These are phyloP conservation scores for Gossypium trilobum DNA, from an alignment of 441 rosid species.

Conservation along the genomic window DNA sequence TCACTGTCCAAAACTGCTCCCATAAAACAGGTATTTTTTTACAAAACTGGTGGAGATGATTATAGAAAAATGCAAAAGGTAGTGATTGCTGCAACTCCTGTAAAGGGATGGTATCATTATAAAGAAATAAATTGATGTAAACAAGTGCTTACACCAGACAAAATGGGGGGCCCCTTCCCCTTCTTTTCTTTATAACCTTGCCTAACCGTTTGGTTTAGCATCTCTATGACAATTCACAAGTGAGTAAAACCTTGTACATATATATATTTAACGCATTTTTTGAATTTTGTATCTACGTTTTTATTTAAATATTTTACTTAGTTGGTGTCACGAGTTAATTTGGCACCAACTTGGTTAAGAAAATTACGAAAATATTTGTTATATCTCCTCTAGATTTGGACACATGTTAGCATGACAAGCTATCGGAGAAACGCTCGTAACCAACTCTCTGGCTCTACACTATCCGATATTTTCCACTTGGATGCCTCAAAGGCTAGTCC, in stretches of 20 bases:
- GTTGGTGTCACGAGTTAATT: no score
- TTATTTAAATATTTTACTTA: neutral
- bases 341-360: no score
- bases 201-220: neutral
- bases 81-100: conserved; percentile 5
- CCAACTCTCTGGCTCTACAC: no score
- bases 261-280: neutral
- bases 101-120: neutral
- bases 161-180: neutral
- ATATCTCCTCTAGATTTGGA: no score
- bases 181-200: neutral
- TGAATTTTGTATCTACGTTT: neutral
- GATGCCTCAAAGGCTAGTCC: no score
- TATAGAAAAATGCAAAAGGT: neutral
- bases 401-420: no score
- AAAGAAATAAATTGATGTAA: conserved; percentile 18
- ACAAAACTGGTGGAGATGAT: neutral
- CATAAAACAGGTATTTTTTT: no score
- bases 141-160: neutral
- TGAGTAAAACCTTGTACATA: neutral
- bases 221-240: conserved; percentile 14
- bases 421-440: no score
- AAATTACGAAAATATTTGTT: no score
- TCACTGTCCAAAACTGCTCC: no score
- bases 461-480: no score